Percentiles rank a stretch among this genome's conserved stretches.
Evolutionary conservation across 106 monocot species (phyloP).

Genomic region (Phalaenopsis aphrodite): DNA sequence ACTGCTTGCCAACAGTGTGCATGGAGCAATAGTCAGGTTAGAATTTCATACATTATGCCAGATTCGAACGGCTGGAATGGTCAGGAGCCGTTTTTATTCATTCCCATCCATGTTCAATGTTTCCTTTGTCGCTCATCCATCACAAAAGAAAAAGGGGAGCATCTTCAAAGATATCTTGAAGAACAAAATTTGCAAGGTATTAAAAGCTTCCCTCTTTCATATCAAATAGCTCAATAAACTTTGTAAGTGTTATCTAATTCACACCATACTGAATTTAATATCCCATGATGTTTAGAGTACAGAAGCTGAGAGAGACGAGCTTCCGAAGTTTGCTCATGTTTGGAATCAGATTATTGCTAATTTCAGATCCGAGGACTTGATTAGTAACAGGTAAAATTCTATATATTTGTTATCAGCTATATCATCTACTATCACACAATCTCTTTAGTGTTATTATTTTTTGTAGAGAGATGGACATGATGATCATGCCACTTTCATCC

Average conservation of each 20-base stretch:
- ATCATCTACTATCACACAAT: background rate
- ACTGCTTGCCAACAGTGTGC: slow-evolving; percentile 1
- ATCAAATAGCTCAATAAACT: background rate
- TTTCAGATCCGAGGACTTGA: slow-evolving; percentile 64
- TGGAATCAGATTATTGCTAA: slow-evolving; percentile 65
- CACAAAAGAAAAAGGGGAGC: slow-evolving; percentile 24
- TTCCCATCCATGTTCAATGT: slow-evolving; percentile 52
- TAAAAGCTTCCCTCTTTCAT: background rate
- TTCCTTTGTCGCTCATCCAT: slow-evolving; percentile 43
- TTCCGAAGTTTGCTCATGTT: slow-evolving; percentile 55
- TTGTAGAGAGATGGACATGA: slow-evolving; percentile 60
- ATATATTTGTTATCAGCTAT: background rate
- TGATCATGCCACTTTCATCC: slow-evolving; percentile 50
- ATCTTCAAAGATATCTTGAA: slow-evolving; percentile 29
- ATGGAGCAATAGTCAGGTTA: background rate
- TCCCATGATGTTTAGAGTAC: slow-evolving; percentile 21
- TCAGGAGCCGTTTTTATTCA: slow-evolving; percentile 51
- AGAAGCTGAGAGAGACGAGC: slow-evolving; percentile 30
- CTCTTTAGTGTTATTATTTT: slow-evolving; percentile 3
- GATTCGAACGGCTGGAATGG: slow-evolving; percentile 80
- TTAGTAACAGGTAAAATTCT: slow-evolving; percentile 49
- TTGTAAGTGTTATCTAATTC: background rate
- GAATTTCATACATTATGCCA: slow-evolving; percentile 14
- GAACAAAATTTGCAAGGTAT: slow-evolving; percentile 49
- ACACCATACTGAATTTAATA: background rate